Evolutionary conservation across 495 filamentous ascomycete genomes (phyloP).

Genomic region (Penicillium herquei): DNA sequence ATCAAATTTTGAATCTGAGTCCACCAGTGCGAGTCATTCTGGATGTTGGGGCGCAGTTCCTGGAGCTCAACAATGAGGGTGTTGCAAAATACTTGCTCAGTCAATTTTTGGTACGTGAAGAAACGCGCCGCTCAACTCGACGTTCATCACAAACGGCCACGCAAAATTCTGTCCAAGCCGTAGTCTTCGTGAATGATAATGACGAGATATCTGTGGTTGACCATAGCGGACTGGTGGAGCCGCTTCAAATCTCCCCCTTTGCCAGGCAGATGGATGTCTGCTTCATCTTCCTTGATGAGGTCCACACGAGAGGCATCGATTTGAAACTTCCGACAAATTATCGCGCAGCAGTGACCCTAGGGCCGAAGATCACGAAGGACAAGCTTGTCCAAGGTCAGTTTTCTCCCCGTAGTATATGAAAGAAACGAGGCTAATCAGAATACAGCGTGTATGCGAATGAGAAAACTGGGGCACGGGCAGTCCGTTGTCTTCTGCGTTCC

Average conservation of each 20-base stretch:
- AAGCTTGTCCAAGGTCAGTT: slow-evolving; percentile 68
- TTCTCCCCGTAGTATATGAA: neutral
- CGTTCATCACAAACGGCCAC: neutral
- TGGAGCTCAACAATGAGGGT: slow-evolving; percentile 58
- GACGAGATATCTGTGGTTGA: slow-evolving; percentile 48
- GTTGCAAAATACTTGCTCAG: slow-evolving; percentile 31
- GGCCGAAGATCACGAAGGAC: slow-evolving; percentile 68
- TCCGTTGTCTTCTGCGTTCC: slow-evolving; percentile 59
- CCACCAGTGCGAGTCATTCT: slow-evolving; percentile 58
- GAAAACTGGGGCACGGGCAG: slow-evolving; percentile 60
- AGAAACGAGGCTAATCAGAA: neutral
- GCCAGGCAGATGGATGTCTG: slow-evolving; percentile 57
- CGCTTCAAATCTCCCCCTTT: slow-evolving; percentile 60
- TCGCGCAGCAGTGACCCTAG: slow-evolving; percentile 68
- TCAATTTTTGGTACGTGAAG: neutral
- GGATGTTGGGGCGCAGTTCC: slow-evolving; percentile 72
- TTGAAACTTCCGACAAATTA: slow-evolving; percentile 60
- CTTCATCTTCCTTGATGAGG: slow-evolving; percentile 72
- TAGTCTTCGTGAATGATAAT: slow-evolving; percentile 47
- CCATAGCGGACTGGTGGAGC: slow-evolving; percentile 44
- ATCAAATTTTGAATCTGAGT: slow-evolving; percentile 35
- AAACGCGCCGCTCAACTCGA: no score
- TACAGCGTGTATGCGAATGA: slow-evolving; percentile 65
- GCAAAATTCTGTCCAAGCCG: slow-evolving; percentile 29
- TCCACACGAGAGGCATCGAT: slow-evolving; percentile 75